These are phyloP conservation scores for Pestalotiopsis sp. DNA, from an alignment of 2,329 filamentous ascomycete genomes.

Conservation along the genomic window DNA sequence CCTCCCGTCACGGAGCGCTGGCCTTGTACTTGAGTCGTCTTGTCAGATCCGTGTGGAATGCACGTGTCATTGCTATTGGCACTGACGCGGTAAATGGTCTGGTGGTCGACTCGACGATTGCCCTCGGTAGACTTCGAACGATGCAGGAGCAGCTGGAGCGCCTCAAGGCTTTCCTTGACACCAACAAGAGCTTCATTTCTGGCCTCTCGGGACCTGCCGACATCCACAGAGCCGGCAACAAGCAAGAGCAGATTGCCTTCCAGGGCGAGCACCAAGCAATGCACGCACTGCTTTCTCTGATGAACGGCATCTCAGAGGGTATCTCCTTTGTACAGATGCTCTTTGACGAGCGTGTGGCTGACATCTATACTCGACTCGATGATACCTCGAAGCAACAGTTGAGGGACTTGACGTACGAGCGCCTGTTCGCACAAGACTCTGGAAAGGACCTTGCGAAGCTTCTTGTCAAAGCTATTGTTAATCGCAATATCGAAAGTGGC, in stretches of 20 bases:
- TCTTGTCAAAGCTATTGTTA: slow-evolving; percentile 96
- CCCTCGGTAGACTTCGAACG: slow-evolving; percentile 67
- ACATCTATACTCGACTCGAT: slow-evolving; percentile 80
- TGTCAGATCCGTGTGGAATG: slow-evolving; percentile 87
- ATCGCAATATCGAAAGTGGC: slow-evolving; percentile 94
- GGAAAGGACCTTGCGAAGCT: slow-evolving; percentile 92
- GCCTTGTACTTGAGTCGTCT: slow-evolving; percentile 86
- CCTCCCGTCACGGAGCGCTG: slow-evolving; percentile 85
- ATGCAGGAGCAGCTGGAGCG: slow-evolving; percentile 82
- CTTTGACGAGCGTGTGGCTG: slow-evolving; percentile 89
- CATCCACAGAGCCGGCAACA: slow-evolving; percentile 73
- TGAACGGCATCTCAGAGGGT: slow-evolving; percentile 90
- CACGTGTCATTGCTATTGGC: slow-evolving; percentile 66
- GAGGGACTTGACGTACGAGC: slow-evolving; percentile 81
- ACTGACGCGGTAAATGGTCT: slow-evolving; percentile 60
- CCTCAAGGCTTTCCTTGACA: slow-evolving; percentile 78
- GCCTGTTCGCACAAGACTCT: slow-evolving; percentile 76
- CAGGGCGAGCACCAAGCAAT: slow-evolving; percentile 95
- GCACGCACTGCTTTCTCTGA: slow-evolving; percentile 81
- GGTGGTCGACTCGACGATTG: slow-evolving; percentile 68
- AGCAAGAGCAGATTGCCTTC: slow-evolving; percentile 88
- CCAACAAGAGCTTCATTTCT: slow-evolving; percentile 91
- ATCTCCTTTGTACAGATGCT: slow-evolving; percentile 95
- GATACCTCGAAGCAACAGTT: slow-evolving; percentile 71
- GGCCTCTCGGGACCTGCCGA: slow-evolving; percentile 90